Evolutionary conservation across 345 rosid species (phyloP).

Genomic region (Eucalyptus albens): DNA sequence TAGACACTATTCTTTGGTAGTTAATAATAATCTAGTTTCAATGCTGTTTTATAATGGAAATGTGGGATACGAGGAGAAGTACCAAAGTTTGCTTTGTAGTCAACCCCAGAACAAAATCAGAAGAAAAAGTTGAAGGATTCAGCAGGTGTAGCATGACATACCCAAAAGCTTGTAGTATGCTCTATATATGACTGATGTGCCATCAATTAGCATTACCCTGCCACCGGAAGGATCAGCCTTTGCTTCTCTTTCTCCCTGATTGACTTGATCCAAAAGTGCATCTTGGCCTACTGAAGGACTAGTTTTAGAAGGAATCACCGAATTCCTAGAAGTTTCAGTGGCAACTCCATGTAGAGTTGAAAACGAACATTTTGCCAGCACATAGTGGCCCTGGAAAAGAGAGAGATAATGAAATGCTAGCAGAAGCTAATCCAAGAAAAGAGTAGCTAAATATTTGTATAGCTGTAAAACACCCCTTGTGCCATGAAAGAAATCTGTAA

Average conservation of each 20-base stretch:
- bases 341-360: slow-evolving; percentile 9
- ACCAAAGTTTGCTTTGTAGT: neutral
- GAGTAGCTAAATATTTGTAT: neutral
- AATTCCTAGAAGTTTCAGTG: slow-evolving; percentile 7
- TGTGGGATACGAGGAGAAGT: neutral
- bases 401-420: neutral
- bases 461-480: neutral
- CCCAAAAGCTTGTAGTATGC: slow-evolving; percentile 96
- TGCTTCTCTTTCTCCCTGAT: slow-evolving; percentile 16
- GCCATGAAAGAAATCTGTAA: neutral
- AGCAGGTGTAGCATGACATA: slow-evolving; percentile 1
- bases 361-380: slow-evolving; percentile 12
- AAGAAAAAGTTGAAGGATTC: neutral
- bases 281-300: slow-evolving; percentile 6
- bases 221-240: slow-evolving; percentile 30
- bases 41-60: neutral
- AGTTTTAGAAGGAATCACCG: slow-evolving; percentile 11
- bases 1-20: neutral
- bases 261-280: slow-evolving; percentile 3
- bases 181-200: slow-evolving; percentile 86
- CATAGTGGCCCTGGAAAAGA: slow-evolving; percentile 33
- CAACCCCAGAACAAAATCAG: neutral
- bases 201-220: slow-evolving; percentile 93
- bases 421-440: neutral
- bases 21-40: neutral